phyloP scores from a whole-genome alignment of 2,329 filamentous ascomycete genomes.

The Ampelomyces quisqualis region DNA sequence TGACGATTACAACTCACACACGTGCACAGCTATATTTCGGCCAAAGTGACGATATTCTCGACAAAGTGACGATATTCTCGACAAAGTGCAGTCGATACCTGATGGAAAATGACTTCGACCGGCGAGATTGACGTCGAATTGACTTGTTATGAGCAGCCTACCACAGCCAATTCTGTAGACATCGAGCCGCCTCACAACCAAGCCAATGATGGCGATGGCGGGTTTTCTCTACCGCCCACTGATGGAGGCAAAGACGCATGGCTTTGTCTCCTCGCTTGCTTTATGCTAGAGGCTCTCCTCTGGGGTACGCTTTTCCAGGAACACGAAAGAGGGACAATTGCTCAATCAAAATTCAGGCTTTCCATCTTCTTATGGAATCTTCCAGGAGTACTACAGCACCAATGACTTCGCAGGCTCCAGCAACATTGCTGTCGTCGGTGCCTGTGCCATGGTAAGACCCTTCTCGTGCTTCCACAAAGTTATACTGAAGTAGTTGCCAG shows the following conservation, averaged over 20 bases:
- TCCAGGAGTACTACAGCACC: conserved; percentile 38
- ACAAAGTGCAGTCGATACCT: background rate
- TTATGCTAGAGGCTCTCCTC: conserved; percentile 55
- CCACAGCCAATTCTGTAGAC: conserved; percentile 12
- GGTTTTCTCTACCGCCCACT: conserved; percentile 30
- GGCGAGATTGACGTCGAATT: conserved; percentile 17
- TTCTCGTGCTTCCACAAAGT: background rate
- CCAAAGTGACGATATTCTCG: too few species aligned
- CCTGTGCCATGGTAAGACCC: conserved; percentile 36
- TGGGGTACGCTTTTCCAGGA: conserved; percentile 28
- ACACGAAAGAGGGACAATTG: background rate
- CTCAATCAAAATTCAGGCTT: conserved; percentile 20
- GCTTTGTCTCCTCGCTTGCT: conserved; percentile 43
- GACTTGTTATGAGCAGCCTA: conserved; percentile 13
- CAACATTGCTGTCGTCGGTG: conserved; percentile 37
- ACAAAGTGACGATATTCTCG: too few species aligned
- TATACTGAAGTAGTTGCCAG: conserved; percentile 10
- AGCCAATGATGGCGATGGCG: conserved; percentile 21
- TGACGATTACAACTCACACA: too few species aligned
- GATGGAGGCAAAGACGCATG: conserved; percentile 36
- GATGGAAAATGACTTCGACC: conserved; percentile 17
- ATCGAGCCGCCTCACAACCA: conserved; percentile 17
- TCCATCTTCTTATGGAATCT: conserved; percentile 34
- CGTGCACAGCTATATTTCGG: too few species aligned
- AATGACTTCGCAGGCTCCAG: conserved; percentile 34